Base-by-base conservation (phyloP, 2,329 filamentous ascomycete species). In the Sclerotinia minor region DNA sequence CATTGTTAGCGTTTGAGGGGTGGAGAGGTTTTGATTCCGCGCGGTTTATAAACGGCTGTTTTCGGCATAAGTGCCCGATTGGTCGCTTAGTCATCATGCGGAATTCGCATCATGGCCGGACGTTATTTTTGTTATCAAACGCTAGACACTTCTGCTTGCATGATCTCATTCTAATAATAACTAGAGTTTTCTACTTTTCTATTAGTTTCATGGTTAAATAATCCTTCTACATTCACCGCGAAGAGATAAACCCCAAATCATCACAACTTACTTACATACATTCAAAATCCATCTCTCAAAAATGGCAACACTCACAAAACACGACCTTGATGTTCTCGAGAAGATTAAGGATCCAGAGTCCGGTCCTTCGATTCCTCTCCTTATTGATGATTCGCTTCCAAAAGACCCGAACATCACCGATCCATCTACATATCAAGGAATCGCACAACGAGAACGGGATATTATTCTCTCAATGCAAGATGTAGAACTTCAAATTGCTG, bases 341-440 rank as follows among this genome's bases (percentile, higher is more conserved):
- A 89, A 89, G 76, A 89, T 90, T 77, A 86, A 85, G 73, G 87
- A 90, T 69, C 87, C 87, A 1, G 88, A 90, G 74, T 83, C 83
- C 9, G 83, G 89, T 70, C 84, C 87, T 19, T 80, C 83, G 21
- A 79, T 82, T 13, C 79, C 82, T 17, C 78, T 87, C 65, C 79
- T 86, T 67, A 80, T 89, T 68, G 85, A 89, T 67, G 26, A 70
- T n/a, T 76, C 78, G 21, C 75, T 83, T 44, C 79, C 80, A 11
- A 85, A 83, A 72, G 86, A 89, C 69, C 86, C 87, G 5, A 80
- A 87, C 67, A 76, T 89, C 72, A 80, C 79, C 47, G 82, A 89
- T 71, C 61, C 77, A 3, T 75, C 76, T 32, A 77, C 82, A 35
- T 89, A 90, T 72, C 81, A 83, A 67, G 75, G 75, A 8, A 74